Evolutionary conservation across 140 eudicot genomes (phyloP).

Genomic region (Ambrosia hybrid): DNA sequence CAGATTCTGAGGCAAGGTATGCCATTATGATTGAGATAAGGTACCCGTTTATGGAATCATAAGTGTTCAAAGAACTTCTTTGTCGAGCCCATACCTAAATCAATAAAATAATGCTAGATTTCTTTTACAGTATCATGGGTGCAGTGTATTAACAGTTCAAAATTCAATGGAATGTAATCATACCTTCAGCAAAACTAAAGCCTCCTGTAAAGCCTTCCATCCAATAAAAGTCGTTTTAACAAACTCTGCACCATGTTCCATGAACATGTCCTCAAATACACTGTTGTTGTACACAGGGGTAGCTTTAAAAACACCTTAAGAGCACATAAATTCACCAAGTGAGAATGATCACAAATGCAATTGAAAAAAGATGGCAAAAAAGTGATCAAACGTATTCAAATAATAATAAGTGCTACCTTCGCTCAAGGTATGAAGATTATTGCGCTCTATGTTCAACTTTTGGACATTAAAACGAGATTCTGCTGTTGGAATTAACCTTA

Average conservation of each 20-base stretch:
- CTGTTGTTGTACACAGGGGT: slow-evolving; percentile 84
- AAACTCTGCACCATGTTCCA: slow-evolving; percentile 72
- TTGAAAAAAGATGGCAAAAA: background rate
- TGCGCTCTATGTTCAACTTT: slow-evolving; percentile 62
- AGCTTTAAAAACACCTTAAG: slow-evolving; percentile 48
- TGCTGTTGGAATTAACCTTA: slow-evolving; percentile 82
- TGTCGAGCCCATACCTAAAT: slow-evolving; percentile 97
- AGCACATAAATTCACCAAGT: slow-evolving; percentile 22
- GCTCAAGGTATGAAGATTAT: slow-evolving; percentile 58
- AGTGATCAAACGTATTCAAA: background rate
- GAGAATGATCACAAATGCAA: slow-evolving; percentile 7
- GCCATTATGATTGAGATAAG: slow-evolving; percentile 63
- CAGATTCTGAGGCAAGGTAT: slow-evolving; percentile 74
- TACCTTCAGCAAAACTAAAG: slow-evolving; percentile 80
- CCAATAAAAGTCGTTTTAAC: slow-evolving; percentile 54
- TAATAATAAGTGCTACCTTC: slow-evolving; percentile 48
- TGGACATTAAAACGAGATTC: slow-evolving; percentile 56
- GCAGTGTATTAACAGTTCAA: background rate
- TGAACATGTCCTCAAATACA: slow-evolving; percentile 83
- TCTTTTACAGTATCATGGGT: slow-evolving; percentile 8
- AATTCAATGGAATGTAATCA: slow-evolving; percentile 2
- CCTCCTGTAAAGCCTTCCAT: slow-evolving; percentile 75
- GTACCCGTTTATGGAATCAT: slow-evolving; percentile 85
- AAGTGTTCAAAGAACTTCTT: slow-evolving; percentile 61
- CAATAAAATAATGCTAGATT: slow-evolving; percentile 22